Conservation (phyloP, 176 grass and related monocot genomes). For the Pharus latifolius region DNA sequence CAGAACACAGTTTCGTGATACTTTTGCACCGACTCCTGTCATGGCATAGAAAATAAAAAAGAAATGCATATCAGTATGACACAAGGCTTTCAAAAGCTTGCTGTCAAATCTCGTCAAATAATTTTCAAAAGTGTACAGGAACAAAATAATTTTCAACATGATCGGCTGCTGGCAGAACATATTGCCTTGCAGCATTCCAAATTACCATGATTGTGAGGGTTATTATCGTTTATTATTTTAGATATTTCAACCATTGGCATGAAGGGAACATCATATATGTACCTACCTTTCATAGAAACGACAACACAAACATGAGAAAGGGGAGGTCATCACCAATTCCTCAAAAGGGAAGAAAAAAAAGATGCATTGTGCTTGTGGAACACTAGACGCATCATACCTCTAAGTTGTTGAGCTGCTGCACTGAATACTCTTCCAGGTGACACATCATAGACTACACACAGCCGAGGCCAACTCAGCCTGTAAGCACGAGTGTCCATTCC, state of each 20-base stretch:
- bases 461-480: slow-evolving; percentile 77
- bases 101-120: too few relatives aligned
- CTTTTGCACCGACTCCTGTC: slow-evolving; percentile 70
- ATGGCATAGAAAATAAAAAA: slow-evolving; percentile 10
- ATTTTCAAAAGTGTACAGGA: too few relatives aligned
- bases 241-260: not conserved
- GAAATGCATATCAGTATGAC: not conserved
- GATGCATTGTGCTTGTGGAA: not conserved
- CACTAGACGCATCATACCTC: slow-evolving; percentile 29
- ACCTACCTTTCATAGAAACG: not conserved
- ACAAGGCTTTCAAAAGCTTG: not conserved
- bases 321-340: not conserved
- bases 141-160: too few relatives aligned
- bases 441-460: slow-evolving; percentile 65
- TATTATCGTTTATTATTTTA: not conserved
- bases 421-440: slow-evolving; percentile 58
- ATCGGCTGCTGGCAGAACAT: too few relatives aligned
- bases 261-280: not conserved
- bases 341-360: not conserved
- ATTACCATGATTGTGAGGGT: too few relatives aligned
- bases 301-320: not conserved
- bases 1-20: slow-evolving; percentile 52
- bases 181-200: not conserved
- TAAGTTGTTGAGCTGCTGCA: slow-evolving; percentile 41
- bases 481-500: slow-evolving; percentile 95